Evolutionary conservation across 164 flowering plant species (phyloP), one percentile per base, ranked within the genome.

Genomic region (Santalum album): DNA sequence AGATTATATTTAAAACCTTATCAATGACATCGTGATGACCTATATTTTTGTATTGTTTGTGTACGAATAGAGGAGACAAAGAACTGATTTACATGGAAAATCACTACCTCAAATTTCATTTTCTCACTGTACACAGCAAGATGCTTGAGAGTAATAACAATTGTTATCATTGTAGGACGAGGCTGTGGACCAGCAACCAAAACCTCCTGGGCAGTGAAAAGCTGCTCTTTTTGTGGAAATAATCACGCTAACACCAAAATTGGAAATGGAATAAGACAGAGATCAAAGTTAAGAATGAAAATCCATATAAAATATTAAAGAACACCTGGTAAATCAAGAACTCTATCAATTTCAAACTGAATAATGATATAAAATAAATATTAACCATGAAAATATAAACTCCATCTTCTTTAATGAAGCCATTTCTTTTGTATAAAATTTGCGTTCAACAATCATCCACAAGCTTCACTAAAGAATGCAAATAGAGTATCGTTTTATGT

Each of bases 101-200:
- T 16, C 34, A 22, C 29, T 77, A 89, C 97, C 95, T 89, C 75
- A 50, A 79, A 44, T 66, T 89, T 95, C 43, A 81, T 69, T 63
- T 67, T 74, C 65, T 89, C 97, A 65, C 97, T 84, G 51, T 69
- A 68, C 55, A 75, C 67, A 18, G 89, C 96, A 72, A 89, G 69
- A 72, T 92, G 90, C 65, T 74, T 78, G 10, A 92, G 84, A 51
- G 96, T 83, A 58, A 87, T 53, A 32, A 87, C 63, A 58, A 77
- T 51, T 25, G 97, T 89, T 72, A 89, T 97, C 83, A 87, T 54
- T n/a, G 16, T 57, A 12, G 72, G 77, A 54, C 66, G 65, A 62
- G 91, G 68, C 68, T 79, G 85, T 40, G 76, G 71, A 69, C 85
- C 88, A 74, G 72, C 76, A 59, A 77, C 77, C 43, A 81, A 40